A percentile compares a stretch with the other conserved stretches of the same genome.
Evolutionary conservation across 2,329 filamentous ascomycete genomes (phyloP).

Genomic region (Pseudogymnoascus verrucosus): DNA sequence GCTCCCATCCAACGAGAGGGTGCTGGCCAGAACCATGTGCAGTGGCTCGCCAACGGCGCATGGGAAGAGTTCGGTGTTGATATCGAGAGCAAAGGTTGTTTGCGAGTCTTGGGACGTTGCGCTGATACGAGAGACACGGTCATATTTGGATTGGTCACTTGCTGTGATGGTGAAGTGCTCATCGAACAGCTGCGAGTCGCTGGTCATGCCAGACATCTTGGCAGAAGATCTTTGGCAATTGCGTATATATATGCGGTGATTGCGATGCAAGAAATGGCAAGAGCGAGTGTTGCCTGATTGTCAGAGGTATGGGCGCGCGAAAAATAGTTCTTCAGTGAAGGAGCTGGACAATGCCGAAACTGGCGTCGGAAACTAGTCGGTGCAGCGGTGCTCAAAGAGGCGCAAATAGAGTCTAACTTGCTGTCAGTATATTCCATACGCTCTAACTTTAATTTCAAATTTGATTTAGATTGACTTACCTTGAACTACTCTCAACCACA

Average conservation of each 20-base stretch:
- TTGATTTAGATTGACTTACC: background rate
- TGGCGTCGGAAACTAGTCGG: background rate
- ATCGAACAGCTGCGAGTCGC: conserved; percentile 89
- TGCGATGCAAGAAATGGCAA: background rate
- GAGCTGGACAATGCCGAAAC: background rate
- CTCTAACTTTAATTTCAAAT: background rate
- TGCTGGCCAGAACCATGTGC: conserved; percentile 75
- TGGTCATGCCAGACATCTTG: conserved; percentile 37
- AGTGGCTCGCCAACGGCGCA: conserved; percentile 66
- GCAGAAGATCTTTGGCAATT: background rate
- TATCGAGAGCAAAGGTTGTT: conserved; percentile 76
- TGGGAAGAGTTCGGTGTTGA: conserved; percentile 90
- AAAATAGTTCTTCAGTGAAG: conserved; percentile 1
- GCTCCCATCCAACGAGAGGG: conserved; percentile 75
- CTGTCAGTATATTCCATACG: background rate
- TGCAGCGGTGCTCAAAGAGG: background rate
- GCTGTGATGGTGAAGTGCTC: conserved; percentile 78
- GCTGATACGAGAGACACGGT: conserved; percentile 81
- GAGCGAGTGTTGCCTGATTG: background rate
- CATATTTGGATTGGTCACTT: conserved; percentile 82
- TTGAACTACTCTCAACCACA: background rate
- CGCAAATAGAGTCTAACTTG: background rate
- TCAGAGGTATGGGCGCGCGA: background rate
- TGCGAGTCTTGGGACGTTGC: conserved; percentile 68
- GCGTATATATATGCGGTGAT: background rate